Conservation (phyloP, 441 rosid species). For the Arabidopsis hybrid region DNA sequence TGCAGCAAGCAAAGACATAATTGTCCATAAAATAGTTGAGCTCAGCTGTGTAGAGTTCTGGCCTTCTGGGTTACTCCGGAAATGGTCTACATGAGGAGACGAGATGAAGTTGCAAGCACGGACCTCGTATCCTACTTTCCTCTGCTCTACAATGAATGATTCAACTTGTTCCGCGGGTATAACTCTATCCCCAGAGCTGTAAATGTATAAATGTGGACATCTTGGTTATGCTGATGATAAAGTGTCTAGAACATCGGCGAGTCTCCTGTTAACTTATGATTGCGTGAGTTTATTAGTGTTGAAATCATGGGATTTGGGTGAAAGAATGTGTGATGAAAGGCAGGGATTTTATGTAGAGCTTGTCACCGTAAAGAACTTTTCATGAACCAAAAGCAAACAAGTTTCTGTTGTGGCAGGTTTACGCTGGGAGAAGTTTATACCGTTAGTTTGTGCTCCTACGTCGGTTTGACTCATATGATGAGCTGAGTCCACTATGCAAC, state of each 20-base stretch:
- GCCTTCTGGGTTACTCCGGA: constrained; percentile 88
- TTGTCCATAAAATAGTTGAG: constrained; percentile 84
- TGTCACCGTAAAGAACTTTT: constrained; percentile 77
- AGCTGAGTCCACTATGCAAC: constrained; percentile 97
- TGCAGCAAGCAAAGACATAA: constrained; percentile 64
- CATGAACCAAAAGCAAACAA: constrained; percentile 77
- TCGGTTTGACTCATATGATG: constrained; percentile 53
- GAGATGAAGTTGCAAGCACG: constrained; percentile 90
- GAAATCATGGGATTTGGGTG: neutral
- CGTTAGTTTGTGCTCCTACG: constrained; percentile 38
- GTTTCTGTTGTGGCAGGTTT: constrained; percentile 83
- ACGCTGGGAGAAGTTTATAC: constrained; percentile 50
- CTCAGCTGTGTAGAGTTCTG: constrained; percentile 69
- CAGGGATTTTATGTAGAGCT: neutral
- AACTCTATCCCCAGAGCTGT: constrained; percentile 94
- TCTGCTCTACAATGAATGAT: constrained; percentile 83
- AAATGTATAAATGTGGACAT: constrained; percentile 93
- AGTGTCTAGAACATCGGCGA: constrained; percentile 64
- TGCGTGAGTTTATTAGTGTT: neutral
- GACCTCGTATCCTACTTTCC: constrained; percentile 78
- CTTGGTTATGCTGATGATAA: constrained; percentile 78
- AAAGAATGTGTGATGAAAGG: constrained; percentile 7
- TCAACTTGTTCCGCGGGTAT: constrained; percentile 84
- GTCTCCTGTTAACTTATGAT: constrained; percentile 68
- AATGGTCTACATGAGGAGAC: constrained; percentile 97